These are phyloP conservation scores for Stephanocyclus meneghinianus DNA, from an alignment of 352 stramenopile species.

Conservation along the genomic window DNA sequence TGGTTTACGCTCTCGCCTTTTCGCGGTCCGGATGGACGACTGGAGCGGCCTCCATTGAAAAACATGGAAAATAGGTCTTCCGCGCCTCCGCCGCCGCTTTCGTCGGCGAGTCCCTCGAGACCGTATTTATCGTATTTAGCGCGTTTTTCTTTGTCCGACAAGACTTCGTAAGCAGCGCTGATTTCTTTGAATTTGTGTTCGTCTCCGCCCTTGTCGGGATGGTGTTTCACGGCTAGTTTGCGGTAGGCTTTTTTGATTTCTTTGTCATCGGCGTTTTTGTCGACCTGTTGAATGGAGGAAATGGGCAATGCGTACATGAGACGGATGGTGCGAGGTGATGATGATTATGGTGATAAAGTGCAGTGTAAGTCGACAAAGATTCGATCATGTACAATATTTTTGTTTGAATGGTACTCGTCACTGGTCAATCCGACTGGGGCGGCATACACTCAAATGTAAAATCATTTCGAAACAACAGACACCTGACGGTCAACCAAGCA, in stretches of 20 bases:
- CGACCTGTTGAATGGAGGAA: constrained; percentile 27
- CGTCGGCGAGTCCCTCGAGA: constrained; percentile 93
- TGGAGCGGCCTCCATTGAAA: constrained; percentile 87
- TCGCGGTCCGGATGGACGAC: constrained; percentile 82
- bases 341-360: background rate
- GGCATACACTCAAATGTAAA: constrained; percentile 62
- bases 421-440: constrained; percentile 56
- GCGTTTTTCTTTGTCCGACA: constrained; percentile 89
- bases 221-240: constrained; percentile 64
- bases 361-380: background rate
- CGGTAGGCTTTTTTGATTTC: constrained; percentile 76
- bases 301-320: background rate
- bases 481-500: too few relatives aligned
- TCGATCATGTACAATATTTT: constrained; percentile 66
- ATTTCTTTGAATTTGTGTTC: constrained; percentile 82
- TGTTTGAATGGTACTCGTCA: constrained; percentile 60
- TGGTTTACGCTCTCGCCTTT: constrained; percentile 94
- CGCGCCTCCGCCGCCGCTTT: constrained; percentile 58
- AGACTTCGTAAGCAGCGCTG: constrained; percentile 92
- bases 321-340: background rate
- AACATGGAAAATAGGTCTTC: constrained; percentile 97
- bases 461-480: constrained; percentile 44
- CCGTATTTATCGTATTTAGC: constrained; percentile 89
- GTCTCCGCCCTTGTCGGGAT: constrained; percentile 79
- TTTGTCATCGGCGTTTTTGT: constrained; percentile 45